Base-by-base conservation (phyloP, 2,329 filamentous ascomycete genomes). In the Exserohilum turcica region DNA sequence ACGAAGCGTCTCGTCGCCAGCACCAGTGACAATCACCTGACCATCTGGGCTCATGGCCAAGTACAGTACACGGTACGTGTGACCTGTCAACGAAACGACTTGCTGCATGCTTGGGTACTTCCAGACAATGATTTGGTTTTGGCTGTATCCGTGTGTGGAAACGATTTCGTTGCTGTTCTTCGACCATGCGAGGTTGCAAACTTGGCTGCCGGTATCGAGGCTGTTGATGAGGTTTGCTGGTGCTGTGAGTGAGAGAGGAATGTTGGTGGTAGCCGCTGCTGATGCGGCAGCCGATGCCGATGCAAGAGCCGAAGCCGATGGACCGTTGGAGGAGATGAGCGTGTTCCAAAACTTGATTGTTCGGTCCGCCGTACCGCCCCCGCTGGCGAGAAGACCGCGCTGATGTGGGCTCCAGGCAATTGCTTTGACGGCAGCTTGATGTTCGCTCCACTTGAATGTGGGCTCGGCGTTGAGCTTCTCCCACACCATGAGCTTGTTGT, bases 291-390 rank as follows among this genome's bases (percentile, higher is more conserved):
- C 65, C 21, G 68, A 70, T 10, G 76, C 71, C 28, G 75, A 73
- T 39, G 74, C 72, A 28, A 77, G 66, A 38, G 75, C 74, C 64
- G 76, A 58, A 61, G 76, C 57, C 58, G 76, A 62, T 54, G 78
- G 65, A 58, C 73, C 73, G 21, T 65, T 71, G 10, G 85, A 83
- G 4, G 91, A 92, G n/a, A 89, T 89, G 18, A 90, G 80, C 0
- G 94, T 99, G 72, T 99, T 95, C 85, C 96, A 96, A 76, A 99
- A 99, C 64, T 97, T 96, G 75, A 99, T 99, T 28, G 92, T 89
- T 48, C 94, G 86, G 75, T 99, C 94, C 18, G 92, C 94, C 2
- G 94, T 99, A 70, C 94, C 94, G 60, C 94, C 94, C 42, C 94
- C 94, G 6, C 92, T 96, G 18, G 94, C 94, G n/a, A 99, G 83